A percentile compares a stretch with the other conserved stretches of the same genome.
Evolutionary conservation across 2,329 filamentous ascomycete genomes (phyloP).

Genomic region (Lecanosticta acicola): DNA sequence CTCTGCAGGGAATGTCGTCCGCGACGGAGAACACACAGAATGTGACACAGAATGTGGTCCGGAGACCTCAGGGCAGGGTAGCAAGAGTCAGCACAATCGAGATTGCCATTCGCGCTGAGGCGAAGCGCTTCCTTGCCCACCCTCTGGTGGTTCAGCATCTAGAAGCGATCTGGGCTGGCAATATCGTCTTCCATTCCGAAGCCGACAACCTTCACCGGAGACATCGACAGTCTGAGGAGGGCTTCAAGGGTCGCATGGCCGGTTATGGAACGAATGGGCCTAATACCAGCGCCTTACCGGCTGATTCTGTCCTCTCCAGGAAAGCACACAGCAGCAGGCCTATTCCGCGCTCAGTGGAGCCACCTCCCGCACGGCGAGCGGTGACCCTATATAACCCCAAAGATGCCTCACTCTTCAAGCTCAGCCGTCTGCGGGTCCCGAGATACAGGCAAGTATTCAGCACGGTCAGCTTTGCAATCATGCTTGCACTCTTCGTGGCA

Average conservation of each 20-base stretch:
- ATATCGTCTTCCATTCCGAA: conserved; percentile 86
- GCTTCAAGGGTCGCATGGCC: conserved; percentile 11
- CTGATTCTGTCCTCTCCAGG: conserved; percentile 26
- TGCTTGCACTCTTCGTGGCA: conserved; percentile 79
- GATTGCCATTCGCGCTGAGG: conserved; percentile 84
- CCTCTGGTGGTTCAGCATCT: conserved; percentile 88
- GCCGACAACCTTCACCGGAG: conserved; percentile 76
- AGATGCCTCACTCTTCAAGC: conserved; percentile 84
- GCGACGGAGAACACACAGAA: conserved; percentile 35
- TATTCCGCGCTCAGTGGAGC: conserved; percentile 20
- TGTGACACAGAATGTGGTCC: conserved; percentile 20
- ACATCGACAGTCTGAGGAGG: conserved; percentile 36
- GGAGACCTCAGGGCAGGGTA: conserved; percentile 50
- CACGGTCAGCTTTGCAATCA: conserved; percentile 75
- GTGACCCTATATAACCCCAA: conserved; percentile 85
- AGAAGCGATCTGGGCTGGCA: conserved; percentile 96
- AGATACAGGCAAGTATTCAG: conserved; percentile 88
- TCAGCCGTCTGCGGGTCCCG: conserved; percentile 83
- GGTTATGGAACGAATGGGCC: conserved; percentile 38
- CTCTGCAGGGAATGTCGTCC: conserved; percentile 70
- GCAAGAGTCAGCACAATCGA: conserved; percentile 85
- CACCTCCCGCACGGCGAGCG: conserved; percentile 55
- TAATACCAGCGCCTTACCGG: conserved; percentile 26
- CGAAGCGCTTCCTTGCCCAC: conserved; percentile 87
- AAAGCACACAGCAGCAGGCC: conserved; percentile 23